Evolutionary conservation across 177 flowering plant species (phyloP), one percentile per base, ranked within the genome.

Genomic region (Telopea speciosissima): DNA sequence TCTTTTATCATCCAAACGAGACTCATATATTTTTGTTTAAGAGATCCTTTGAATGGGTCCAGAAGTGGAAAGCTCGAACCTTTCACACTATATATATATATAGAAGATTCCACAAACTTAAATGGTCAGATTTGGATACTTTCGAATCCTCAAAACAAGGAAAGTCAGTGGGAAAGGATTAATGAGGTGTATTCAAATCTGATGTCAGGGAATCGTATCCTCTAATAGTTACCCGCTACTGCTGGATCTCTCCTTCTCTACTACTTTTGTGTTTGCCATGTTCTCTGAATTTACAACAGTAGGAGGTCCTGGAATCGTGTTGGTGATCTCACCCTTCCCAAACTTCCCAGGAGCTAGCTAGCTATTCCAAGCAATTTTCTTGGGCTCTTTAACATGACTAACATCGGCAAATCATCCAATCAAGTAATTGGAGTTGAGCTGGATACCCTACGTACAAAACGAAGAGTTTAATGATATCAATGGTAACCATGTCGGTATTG

Each of bases 401-500:
- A 62, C 60, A 71, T 72, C 28, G 75, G 78, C 0, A 12, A 67
- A 0, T 3, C 62, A 0, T 68, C 76, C 0, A 81, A 81, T 70
- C 80, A 75, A 61, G 59, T 84, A 11, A 67, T 84, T n/a, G 80
- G 75, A 0, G 83, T 84, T 0, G 82, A 84, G 26, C 80, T 84
- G 63, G 83, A 84, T 60, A 81, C 82, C 11, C 80, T 80, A 14
- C 11, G 80, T 80, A 14, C 74, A 75, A 36, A 61, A 22, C 71
- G 58, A 66, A 0, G 79, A 66, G 3, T 12, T 1, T 0, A 2
- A 14, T 0, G 81, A 79, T 26, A 7, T 13, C 0, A 63, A 65
- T 13, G 79, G 81, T n/a, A 80, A 80, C 73, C 87, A 82, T 66
- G 79, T 84, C 13, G 85, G 85, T 8, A 68, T 84, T 68, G 72